These are phyloP conservation scores for Fusarium chaquense DNA, from an alignment of 2,329 filamentous ascomycete genomes.

Conservation along the genomic window DNA sequence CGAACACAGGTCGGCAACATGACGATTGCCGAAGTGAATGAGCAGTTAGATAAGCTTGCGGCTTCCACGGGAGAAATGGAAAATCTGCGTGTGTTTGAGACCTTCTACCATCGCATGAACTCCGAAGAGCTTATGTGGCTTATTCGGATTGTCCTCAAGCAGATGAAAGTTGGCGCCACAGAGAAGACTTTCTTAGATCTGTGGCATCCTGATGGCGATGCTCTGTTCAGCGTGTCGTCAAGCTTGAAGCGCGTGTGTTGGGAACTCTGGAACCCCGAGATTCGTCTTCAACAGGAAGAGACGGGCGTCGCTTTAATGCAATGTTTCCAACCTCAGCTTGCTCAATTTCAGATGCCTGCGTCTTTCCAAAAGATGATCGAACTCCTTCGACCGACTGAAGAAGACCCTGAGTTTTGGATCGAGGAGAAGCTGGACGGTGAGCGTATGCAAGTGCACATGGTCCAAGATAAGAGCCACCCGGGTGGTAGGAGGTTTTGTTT, in stretches of 20 bases:
- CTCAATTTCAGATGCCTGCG: slow-evolving; percentile 87
- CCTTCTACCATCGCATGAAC: slow-evolving; percentile 92
- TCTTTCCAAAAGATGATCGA: slow-evolving; percentile 82
- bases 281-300: slow-evolving; percentile 80
- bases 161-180: slow-evolving; percentile 79
- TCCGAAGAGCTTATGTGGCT: slow-evolving; percentile 94
- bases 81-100: slow-evolving; percentile 82
- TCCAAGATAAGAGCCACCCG: slow-evolving; percentile 72
- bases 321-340: slow-evolving; percentile 95
- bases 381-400: slow-evolving; percentile 72
- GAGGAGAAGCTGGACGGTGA: slow-evolving; percentile 98
- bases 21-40: slow-evolving; percentile 91
- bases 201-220: slow-evolving; percentile 83
- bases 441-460: slow-evolving; percentile 96
- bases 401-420: slow-evolving; percentile 89
- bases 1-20: slow-evolving; percentile 79
- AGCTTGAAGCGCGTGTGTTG: slow-evolving; percentile 92
- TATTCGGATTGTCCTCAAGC: slow-evolving; percentile 89
- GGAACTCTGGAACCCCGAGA: slow-evolving; percentile 82
- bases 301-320: slow-evolving; percentile 86
- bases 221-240: slow-evolving; percentile 88
- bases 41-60: slow-evolving; percentile 82
- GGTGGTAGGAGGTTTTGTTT: slow-evolving; percentile 84
- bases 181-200: slow-evolving; percentile 89
- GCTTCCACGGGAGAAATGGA: slow-evolving; percentile 82